A percentile compares a stretch with the other conserved stretches of the same genome.
Evolutionary conservation across 202 grass and related monocot genomes (phyloP).

Genomic region (Musa balbisiana): DNA sequence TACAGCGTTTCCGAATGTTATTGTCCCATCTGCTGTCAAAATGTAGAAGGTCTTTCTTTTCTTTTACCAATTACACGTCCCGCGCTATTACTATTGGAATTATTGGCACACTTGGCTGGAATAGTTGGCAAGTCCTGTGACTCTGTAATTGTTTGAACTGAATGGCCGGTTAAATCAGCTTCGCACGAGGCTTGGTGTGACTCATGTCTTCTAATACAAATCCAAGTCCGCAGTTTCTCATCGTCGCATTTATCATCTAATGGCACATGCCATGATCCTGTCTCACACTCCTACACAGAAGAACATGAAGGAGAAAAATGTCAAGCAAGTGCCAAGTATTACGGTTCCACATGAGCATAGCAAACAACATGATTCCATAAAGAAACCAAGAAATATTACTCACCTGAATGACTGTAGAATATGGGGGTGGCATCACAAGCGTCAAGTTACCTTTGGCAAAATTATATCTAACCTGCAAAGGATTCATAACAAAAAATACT

Average conservation of each 20-base stretch:
- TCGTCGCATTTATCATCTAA: conserved; percentile 57
- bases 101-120: not conserved
- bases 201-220: conserved; percentile 57
- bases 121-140: no score
- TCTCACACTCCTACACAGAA: conserved; percentile 52
- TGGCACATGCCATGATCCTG: conserved; percentile 78
- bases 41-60: not conserved
- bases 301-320: not conserved
- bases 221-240: conserved; percentile 59
- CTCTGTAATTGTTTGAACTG: not conserved
- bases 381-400: conserved; percentile 11
- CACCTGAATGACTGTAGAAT: conserved; percentile 86
- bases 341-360: not conserved
- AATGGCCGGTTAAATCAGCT: not conserved
- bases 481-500: not conserved
- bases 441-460: conserved; percentile 61
- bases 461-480: conserved; percentile 68
- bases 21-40: not conserved
- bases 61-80: not conserved
- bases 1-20: no score
- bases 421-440: conserved; percentile 66
- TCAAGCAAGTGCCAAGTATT: not conserved
- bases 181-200: conserved; percentile 14
- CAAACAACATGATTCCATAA: conserved; percentile 10
- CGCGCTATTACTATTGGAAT: not conserved